Evolutionary conservation across 257 asterid species (phyloP), one percentile per base, ranked within the genome.

Genomic region (Vinca minor): DNA sequence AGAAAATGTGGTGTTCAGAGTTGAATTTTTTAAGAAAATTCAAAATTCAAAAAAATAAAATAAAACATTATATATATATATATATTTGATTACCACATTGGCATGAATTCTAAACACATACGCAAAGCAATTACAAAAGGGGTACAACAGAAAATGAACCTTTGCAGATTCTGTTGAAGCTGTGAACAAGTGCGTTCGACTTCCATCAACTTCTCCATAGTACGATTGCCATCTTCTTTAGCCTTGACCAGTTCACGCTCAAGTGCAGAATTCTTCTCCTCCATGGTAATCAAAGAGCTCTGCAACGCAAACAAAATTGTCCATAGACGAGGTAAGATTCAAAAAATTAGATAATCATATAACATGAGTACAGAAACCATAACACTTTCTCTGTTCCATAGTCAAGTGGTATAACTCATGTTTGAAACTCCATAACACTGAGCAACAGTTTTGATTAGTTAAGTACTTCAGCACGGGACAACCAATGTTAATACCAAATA

Each of bases 161-260:
- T 87, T 72, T 60, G 82, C 65, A 87, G 50, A 77, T 83, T 87
- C 74, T 67, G 76, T 65, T 84, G 90, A 55, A 89, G 84, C 71
- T 84, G 87, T 63, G 71, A 80, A 83, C 91, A 85, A 21, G 78
- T 73, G 69, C 81, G 77, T 72, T 87, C 96, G 77, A 86, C 92
- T 72, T 88, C 94, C 78, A 56, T 77, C 87, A 91, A 75, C 78
- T 89, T 91, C 28, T 74, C 54, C 67, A 83, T 66, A 48, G 92
- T 80, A 69, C 53, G 63, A 68, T 60, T 82, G 36, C 88, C 81
- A 64, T 84, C 96, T 73, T 87, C 84, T 78, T 79, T 89, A 70
- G 81, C 82, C 79, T 67, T 83, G 60, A 79, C 72, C 69, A 93
- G 95, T 69, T 93, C 96, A 52, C 42, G 69, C 87, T 81, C 92